Conservation (phyloP, 352 stramenopile genomes). For the Phytophthora multivora region DNA sequence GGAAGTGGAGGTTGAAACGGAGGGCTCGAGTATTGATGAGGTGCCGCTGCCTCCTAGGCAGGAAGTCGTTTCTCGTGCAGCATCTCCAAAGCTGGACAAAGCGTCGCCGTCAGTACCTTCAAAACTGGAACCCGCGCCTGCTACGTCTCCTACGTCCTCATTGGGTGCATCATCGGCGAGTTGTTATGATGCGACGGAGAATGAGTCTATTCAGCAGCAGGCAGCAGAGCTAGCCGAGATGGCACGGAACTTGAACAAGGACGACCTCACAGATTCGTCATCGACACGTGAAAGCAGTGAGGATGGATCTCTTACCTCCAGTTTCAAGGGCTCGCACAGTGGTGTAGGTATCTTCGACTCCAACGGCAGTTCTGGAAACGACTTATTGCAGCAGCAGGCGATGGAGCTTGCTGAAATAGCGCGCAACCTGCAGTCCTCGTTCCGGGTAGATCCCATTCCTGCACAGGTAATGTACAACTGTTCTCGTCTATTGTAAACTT, state of each 20-base stretch:
- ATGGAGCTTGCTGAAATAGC: constrained; percentile 72
- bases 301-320: constrained; percentile 34
- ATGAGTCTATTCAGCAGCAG: constrained; percentile 48
- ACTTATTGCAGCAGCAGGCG: constrained; percentile 61
- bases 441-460: constrained; percentile 30
- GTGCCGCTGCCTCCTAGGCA: not conserved
- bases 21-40: not conserved
- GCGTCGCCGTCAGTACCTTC: not conserved
- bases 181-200: constrained; percentile 28
- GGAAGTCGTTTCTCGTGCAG: not conserved
- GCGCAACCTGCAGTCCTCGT: constrained; percentile 64
- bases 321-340: constrained; percentile 30
- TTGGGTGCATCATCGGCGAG: constrained; percentile 5
- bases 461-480: constrained; percentile 15
- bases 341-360: constrained; percentile 20
- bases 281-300: constrained; percentile 39
- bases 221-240: constrained; percentile 42
- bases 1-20: not conserved
- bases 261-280: constrained; percentile 39
- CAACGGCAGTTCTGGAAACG: constrained; percentile 30
- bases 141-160: constrained; percentile 9
- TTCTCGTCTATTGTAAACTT: not conserved
- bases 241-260: constrained; percentile 41
- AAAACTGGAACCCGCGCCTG: not conserved
- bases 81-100: constrained; percentile 2